A percentile compares a stretch with the other conserved stretches of the same genome.
These are phyloP conservation scores for Garcia nutans DNA, from an alignment of 345 rosid species.

Conservation along the genomic window DNA sequence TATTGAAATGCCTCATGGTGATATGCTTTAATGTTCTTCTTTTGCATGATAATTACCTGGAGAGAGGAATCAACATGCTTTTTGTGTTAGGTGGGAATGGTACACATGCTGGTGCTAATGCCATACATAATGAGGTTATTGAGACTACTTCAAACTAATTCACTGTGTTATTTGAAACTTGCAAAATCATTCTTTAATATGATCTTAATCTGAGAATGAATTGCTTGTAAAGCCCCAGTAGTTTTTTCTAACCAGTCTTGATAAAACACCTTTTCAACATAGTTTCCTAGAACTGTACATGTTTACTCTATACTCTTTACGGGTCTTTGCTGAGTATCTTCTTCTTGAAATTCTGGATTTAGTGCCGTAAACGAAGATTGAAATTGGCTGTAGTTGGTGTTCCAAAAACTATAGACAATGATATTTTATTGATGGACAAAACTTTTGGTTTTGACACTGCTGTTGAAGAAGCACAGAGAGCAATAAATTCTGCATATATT, in stretches of 20 bases:
- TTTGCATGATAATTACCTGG: conserved; percentile 44
- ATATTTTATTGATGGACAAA: conserved; percentile 91
- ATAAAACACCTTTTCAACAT: neutral
- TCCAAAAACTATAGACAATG: conserved; percentile 97
- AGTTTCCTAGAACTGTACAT: neutral
- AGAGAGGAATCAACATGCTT: conserved; percentile 98
- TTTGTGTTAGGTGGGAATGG: conserved; percentile 97
- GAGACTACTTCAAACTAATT: neutral
- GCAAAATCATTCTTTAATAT: neutral
- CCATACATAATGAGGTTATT: conserved; percentile 90
- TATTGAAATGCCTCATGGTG: conserved; percentile 2
- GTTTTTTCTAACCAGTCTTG: neutral
- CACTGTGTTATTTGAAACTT: neutral
- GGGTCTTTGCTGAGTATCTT: conserved; percentile 7
- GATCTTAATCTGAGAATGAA: neutral
- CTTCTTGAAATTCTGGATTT: conserved; percentile 14
- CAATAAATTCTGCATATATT: conserved; percentile 95
- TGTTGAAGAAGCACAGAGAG: conserved; percentile 97
- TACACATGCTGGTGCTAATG: conserved; percentile 97
- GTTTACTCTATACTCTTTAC: neutral
- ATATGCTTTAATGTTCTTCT: conserved; percentile 9
- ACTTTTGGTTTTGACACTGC: conserved; percentile 99
- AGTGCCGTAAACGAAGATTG: conserved; percentile 78
- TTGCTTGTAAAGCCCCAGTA: neutral
- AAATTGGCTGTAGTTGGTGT: conserved; percentile 94